Evolutionary conservation across 192 early-diverging fungal genomes (phyloP), one percentile per base, ranked within the genome.

Genomic region (Backusella macrospora): DNA sequence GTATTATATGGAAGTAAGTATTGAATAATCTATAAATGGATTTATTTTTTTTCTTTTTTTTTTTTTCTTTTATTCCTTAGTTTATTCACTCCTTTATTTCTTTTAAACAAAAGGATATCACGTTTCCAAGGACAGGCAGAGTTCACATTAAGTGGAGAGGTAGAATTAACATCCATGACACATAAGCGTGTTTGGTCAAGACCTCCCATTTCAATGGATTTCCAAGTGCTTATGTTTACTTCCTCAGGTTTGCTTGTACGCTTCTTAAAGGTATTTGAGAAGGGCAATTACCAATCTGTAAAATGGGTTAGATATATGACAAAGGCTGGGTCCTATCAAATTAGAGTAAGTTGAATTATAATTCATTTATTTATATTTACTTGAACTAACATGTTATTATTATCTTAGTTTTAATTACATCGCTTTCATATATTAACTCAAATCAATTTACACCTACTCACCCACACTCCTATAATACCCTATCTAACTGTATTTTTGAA

Each of bases 301-400:
- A 99, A 99, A 85, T 99, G 98, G 98, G 98, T 99, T 12, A 88
- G 98, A 46, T 99, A 99, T 82, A 94, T 97, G 93, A 97, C 98
- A 47, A 96, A 97, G 75, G 96, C 97, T 5, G 94, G 93, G 43
- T 68, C 66, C 66, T 68, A 68, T 40, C 66, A 68, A 42, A 68
- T 68, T 45, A 68, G 66, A 68, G 66, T 68, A 68, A 68, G 66
- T 68, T 62, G 7, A 18, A 52, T 52, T 10, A 23, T 10, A 10
- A 52, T 21, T 18, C 4, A 18, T 21, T 23, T 10, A 34, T 34
- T 52, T 18, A 18, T 8, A 18, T 21, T 8, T 9, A 52, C 0
- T n/a, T 52, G n/a, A n/a, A 18, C 49, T 52, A 52, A 52, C 29
- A 34, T 34, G 29, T 2, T 52, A 3, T 8, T 9, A 52, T 23